Evolutionary conservation across 2,329 filamentous ascomycete species (phyloP), one percentile per base, ranked within the genome.

Genomic region (Hymenoscyphus repandus): DNA sequence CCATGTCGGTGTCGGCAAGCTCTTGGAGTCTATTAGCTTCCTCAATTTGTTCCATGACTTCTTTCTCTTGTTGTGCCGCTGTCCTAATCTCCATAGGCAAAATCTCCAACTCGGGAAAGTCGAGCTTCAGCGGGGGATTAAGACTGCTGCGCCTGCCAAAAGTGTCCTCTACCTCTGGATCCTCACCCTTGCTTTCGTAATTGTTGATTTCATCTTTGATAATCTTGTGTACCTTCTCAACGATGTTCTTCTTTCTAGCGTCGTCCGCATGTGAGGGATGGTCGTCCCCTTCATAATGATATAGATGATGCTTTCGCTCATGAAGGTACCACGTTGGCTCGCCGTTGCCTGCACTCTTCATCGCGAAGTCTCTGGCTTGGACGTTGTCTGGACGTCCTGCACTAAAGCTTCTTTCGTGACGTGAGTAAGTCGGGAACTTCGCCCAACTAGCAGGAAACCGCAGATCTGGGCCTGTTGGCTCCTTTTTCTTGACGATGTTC

Each of bases 101-200:
- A 6, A 64, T 51, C 34, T 66, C 64, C 22, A 64, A 45, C 34
- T 66, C 62, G 0, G 63, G 62, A 46, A 53, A 65, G 43, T 63
- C 58, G 2, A 66, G 39, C 30, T 57, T 46, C 6, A 56, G 53
- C 6, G 55, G 55, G 15, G 57, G 37, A 45, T 45, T 58, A 45
- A 61, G 46, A 37, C 62, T 65, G 2, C 61, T 54, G 51, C 56
- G 58, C 17, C 58, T 40, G 1, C 62, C 62, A 20, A 48, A 50
- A 5, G 58, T 54, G 12, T 46, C 22, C 36, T 55, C 53, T 31
- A 18, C 17, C 20, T 43, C 18, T 15, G 38, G 40, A 27, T 36
- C 51, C 18, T 56, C 53, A 20, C 51, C 51, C 4, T 40, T 30
- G 15, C 54, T 57, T 22, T 57, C 50, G 22, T 55, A 48, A 13